Base-by-base conservation (phyloP, 1,139 yeast species). In the Ashbya aceris region DNA sequence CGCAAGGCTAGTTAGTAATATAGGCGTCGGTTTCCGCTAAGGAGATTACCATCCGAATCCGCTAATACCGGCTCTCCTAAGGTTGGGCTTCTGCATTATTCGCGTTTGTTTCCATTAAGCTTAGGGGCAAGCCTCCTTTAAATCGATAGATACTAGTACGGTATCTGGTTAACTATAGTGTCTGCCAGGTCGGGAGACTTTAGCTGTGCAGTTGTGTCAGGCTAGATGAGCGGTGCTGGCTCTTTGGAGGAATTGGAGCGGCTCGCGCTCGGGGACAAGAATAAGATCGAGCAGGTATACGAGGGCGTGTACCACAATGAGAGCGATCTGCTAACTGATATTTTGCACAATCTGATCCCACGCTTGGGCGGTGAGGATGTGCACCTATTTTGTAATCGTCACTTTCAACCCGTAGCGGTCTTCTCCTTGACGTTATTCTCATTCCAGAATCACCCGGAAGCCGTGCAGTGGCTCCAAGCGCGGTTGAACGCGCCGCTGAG, bases 371-470 rank as follows among this genome's bases (percentile, higher is more conserved):
- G 60, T 10, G 44, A 41, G 32, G 55, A 49, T 30, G 46, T 49
- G 23, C 86, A 81, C 50, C 62, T 78, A 58, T 79, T 77, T 55
- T 80, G 87, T 60, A 74, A 77, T 55, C 64, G 65, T 9, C 56
- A 60, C 31, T 64, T 74, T 53, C 66, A 62, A 40, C 72, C 74
- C 5, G 66, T 76, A 20, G 66, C 79, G 8, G 65, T 71, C 20
- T 79, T 79, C 55, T 61, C 72, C 7, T 58, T 81, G 43, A 73
- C 81, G 13, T 64, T 79, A 43, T 79, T 79, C 54, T 77, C 84
- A 8, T 77, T 79, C 51, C 72, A 73, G 26, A 70, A 69, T 33
- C 69, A 68, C 40, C 37, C 37, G 9, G 66, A 66, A 9, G 67
- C 72, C 26, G 60, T 72, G 10, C 56, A 55, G 20, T 67, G 71